These are phyloP conservation scores for Fraxinus platypoda DNA, from an alignment of 305 asterid species.

Conservation along the genomic window DNA sequence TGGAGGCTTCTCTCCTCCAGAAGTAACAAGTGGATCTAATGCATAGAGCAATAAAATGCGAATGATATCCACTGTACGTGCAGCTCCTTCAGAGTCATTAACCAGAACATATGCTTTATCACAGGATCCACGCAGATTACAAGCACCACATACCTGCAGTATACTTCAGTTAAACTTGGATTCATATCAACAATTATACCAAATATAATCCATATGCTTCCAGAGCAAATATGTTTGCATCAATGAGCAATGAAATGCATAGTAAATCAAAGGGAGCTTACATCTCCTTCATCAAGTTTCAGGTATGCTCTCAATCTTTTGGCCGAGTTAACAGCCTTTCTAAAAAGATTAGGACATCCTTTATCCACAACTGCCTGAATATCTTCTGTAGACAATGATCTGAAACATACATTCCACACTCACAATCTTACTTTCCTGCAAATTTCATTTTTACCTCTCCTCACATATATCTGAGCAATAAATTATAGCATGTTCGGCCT, in stretches of 20 bases:
- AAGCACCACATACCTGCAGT: constrained; percentile 70
- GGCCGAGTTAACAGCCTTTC: constrained; percentile 84
- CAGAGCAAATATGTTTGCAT: background rate
- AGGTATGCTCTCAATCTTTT: constrained; percentile 82
- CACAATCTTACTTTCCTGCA: background rate
- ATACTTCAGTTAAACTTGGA: constrained; percentile 1
- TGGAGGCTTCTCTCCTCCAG: constrained; percentile 47
- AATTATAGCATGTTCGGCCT: background rate
- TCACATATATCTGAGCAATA: background rate
- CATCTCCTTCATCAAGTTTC: constrained; percentile 76
- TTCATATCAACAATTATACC: background rate
- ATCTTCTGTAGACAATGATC: constrained; percentile 63
- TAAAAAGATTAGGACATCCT: constrained; percentile 72
- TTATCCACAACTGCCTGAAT: constrained; percentile 66
- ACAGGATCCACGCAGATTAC: constrained; percentile 78
- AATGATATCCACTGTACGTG: constrained; percentile 81
- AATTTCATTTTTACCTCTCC: background rate
- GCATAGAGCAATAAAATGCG: constrained; percentile 67
- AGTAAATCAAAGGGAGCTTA: constrained; percentile 32
- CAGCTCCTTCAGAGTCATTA: constrained; percentile 53
- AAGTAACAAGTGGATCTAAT: constrained; percentile 56
- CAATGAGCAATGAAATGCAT: background rate
- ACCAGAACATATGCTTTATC: constrained; percentile 71
- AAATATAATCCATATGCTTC: background rate
- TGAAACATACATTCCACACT: constrained; percentile 32